These are phyloP conservation scores for Clonostachys byssicola DNA, from an alignment of 2,329 filamentous ascomycete species.

Conservation along the genomic window DNA sequence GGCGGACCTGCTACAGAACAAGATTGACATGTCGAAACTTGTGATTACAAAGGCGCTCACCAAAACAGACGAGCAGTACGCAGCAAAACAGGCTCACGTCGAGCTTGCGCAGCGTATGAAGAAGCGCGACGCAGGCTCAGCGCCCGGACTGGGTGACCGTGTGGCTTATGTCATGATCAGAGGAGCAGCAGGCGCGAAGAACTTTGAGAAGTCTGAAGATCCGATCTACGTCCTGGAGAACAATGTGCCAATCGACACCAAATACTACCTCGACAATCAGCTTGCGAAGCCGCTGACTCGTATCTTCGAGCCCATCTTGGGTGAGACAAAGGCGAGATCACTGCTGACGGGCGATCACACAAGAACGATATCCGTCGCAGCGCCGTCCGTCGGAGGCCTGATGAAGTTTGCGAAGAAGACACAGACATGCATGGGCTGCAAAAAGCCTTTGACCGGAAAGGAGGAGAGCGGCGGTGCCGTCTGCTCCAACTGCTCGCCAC, in stretches of 20 bases:
- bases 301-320: constrained; percentile 97
- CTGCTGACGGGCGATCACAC: constrained; percentile 92
- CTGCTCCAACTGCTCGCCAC: constrained; percentile 77
- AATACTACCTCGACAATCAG: constrained; percentile 98
- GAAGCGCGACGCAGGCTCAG: constrained; percentile 93
- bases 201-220: constrained; percentile 96
- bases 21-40: constrained; percentile 97
- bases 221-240: constrained; percentile 96
- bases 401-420: constrained; percentile 99
- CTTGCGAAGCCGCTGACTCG: constrained; percentile 88
- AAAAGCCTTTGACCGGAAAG: constrained; percentile 82
- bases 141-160: constrained; percentile 87
- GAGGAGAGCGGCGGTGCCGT: constrained; percentile 82
- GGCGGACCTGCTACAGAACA: constrained; percentile 92
- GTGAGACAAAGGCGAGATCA: constrained; percentile 83
- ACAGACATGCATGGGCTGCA: constrained; percentile 97
- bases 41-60: constrained; percentile 97
- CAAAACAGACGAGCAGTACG: constrained; percentile 70
- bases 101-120: constrained; percentile 95
- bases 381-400: constrained; percentile 83
- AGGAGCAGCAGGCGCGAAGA: constrained; percentile 82
- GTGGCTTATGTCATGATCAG: constrained; percentile 98
- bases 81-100: constrained; percentile 90
- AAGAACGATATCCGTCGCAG: constrained; percentile 87
- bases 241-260: constrained; percentile 96